A percentile compares a stretch with the other conserved stretches of the same genome.
These are phyloP conservation scores for Triangularia setosa DNA, from an alignment of 2,329 filamentous ascomycete species.

Conservation along the genomic window DNA sequence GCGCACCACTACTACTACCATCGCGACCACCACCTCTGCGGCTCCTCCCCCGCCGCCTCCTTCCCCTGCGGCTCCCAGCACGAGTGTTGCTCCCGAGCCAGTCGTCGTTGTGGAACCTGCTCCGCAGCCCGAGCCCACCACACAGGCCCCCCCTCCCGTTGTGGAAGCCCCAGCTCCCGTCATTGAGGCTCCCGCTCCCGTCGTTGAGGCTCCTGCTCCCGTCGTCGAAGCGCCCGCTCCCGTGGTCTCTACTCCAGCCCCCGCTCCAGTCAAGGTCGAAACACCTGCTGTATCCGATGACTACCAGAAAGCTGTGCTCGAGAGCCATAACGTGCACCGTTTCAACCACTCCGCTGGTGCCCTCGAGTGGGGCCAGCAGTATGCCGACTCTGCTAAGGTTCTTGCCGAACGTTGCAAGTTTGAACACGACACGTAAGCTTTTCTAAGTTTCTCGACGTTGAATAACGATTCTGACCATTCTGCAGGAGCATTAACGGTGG, in stretches of 20 bases:
- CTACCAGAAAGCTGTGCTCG: constrained; percentile 44
- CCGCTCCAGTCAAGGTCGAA: constrained; percentile 11
- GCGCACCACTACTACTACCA: constrained; percentile 15
- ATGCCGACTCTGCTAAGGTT: constrained; percentile 59
- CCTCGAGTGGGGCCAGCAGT: constrained; percentile 61
- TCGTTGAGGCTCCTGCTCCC: constrained; percentile 26
- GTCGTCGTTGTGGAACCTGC: constrained; percentile 9
- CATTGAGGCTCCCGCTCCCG: constrained; percentile 18
- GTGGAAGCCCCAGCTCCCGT: constrained; percentile 9
- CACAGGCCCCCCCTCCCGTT: constrained; percentile 3
- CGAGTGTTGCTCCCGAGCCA: constrained; percentile 8
- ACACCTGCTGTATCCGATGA: constrained; percentile 24
- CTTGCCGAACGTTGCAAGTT: constrained; percentile 68
- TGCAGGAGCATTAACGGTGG: constrained; percentile 52
- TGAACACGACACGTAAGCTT: constrained; percentile 68
- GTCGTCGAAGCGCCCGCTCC: constrained; percentile 24
- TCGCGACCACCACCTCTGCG: constrained; percentile 19
- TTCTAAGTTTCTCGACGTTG: neutral
- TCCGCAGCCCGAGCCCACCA: constrained; percentile 15
- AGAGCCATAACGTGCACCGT: constrained; percentile 84
- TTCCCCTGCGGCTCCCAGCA: constrained; percentile 12
- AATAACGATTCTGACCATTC: constrained; percentile 31
- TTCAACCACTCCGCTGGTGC: constrained; percentile 69
- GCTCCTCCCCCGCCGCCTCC: constrained; percentile 14
- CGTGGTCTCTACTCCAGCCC: constrained; percentile 1